Base-by-base conservation (phyloP, 495 filamentous ascomycete species). In the Penicillium psychrofluorescens region DNA sequence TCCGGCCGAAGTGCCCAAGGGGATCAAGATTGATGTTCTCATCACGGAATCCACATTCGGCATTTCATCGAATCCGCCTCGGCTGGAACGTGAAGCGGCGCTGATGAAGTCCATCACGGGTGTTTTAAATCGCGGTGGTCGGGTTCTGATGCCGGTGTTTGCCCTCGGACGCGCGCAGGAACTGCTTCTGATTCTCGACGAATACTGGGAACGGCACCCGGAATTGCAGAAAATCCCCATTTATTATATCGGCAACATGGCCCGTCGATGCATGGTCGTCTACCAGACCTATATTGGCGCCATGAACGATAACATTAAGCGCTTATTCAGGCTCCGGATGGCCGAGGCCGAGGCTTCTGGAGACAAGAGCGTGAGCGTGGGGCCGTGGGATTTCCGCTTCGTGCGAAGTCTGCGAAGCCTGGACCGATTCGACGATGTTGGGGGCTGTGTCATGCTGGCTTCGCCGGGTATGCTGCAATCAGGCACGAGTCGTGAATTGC, bases 231-330 rank as follows among this genome's bases (percentile, higher is more conserved):
- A 85, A 46, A 81, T 84, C 13, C 92, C 92, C 12, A 97, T 98
- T 42, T 98, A 96, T 70, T 98, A 96, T 63, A 92, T 92, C 39
- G 88, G 84, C 48, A 95, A 91, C 57, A 76, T 95, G 38, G 92
- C 92, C 1, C 72, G 91, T 50, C 92, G 95, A 62, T 98, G 92
- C 59, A 98, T 98, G 92, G 78, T 95, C 12, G 90, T 98, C 6
- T 98, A 98, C 57, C 91, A 96, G 63, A 98, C 92, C 1, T 97
- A 96, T 56, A 85, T 95, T 46, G 84, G 86, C 41, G 86, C 89
- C 22, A 98, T 98, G 92, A 98, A 98, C 59, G 91, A 95, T 60
- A 96, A 95, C 54, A 97, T 98, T 66, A 95, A 95, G 57, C 77
- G 85, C 2, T 75, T 92, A 7, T 95, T 94, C 67, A 75, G 85